A percentile compares a stretch with the other conserved stretches of the same genome.
Evolutionary conservation across 2,329 filamentous ascomycete species (phyloP).

Genomic region (Coniella lustricola): DNA sequence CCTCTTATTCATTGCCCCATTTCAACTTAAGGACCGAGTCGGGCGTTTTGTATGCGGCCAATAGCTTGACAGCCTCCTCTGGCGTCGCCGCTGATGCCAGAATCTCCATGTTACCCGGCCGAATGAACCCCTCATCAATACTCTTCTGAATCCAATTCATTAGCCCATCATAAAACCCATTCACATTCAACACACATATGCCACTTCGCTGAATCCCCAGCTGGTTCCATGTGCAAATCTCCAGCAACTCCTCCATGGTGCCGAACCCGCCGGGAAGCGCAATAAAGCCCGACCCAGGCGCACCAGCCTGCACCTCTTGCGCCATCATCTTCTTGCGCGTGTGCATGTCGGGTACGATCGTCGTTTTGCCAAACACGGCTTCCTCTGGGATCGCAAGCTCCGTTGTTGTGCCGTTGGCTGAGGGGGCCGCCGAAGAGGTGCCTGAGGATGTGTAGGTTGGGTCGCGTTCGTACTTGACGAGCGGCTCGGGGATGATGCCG

Average conservation of each 20-base stretch:
- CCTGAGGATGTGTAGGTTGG: constrained; percentile 42
- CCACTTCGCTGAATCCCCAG: constrained; percentile 80
- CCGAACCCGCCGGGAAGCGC: constrained; percentile 86
- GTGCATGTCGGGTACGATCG: constrained; percentile 92
- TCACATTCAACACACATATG: constrained; percentile 77
- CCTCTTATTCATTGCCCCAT: constrained; percentile 62
- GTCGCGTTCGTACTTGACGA: constrained; percentile 72
- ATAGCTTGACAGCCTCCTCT: constrained; percentile 61
- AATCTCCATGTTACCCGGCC: constrained; percentile 63
- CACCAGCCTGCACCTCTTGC: constrained; percentile 72
- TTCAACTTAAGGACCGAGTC: constrained; percentile 71
- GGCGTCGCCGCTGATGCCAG: constrained; percentile 67
- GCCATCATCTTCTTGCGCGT: constrained; percentile 94
- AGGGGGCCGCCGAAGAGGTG: constrained; percentile 34
- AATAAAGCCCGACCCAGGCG: constrained; percentile 80
- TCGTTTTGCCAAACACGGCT: constrained; percentile 70
- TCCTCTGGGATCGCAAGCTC: constrained; percentile 54
- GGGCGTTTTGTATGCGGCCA: constrained; percentile 70
- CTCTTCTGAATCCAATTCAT: constrained; percentile 73
- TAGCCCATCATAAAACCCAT: constrained; percentile 88
- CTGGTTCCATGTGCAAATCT: constrained; percentile 91
- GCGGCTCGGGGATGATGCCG: constrained; percentile 83
- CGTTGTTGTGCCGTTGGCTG: background rate
- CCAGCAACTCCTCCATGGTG: constrained; percentile 92
- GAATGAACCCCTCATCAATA: constrained; percentile 71